These are phyloP conservation scores for Isabelozyma gotoi DNA, from an alignment of 805 yeast genomes.

Conservation along the genomic window DNA sequence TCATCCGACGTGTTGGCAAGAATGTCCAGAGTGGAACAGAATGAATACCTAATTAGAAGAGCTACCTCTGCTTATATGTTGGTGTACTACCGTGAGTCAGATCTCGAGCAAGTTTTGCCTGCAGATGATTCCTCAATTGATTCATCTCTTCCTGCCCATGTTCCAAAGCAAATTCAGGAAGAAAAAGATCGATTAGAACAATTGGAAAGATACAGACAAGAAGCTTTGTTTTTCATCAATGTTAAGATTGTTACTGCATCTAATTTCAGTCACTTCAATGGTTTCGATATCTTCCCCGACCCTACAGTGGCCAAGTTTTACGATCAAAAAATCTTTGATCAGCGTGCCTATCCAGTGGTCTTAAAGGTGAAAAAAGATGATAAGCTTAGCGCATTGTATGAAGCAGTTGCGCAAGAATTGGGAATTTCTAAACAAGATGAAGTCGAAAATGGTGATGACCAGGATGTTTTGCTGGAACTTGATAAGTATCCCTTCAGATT, in stretches of 20 bases:
- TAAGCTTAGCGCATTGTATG: constrained; percentile 49
- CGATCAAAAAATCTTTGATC: constrained; percentile 49
- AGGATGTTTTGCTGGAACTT: no score
- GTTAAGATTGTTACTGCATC: constrained; percentile 55
- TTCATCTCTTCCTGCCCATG: constrained; percentile 54
- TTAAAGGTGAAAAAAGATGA: constrained; percentile 58
- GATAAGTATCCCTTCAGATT: constrained; percentile 44
- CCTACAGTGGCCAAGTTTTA: constrained; percentile 42
- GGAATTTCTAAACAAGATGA: constrained; percentile 27
- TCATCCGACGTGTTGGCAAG: constrained; percentile 47
- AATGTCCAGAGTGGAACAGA: constrained; percentile 59
- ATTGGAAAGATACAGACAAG: constrained; percentile 62
- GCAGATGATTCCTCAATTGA: constrained; percentile 49
- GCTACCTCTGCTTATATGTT: constrained; percentile 97
- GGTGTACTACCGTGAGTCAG: constrained; percentile 77
- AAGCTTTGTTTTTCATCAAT: constrained; percentile 45
- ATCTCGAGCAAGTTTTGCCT: constrained; percentile 56
- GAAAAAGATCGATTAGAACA: constrained; percentile 62
- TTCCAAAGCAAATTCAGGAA: constrained; percentile 60
- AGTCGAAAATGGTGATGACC: neutral
- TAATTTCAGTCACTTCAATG: constrained; percentile 60
- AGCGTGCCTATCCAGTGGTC: constrained; percentile 46
- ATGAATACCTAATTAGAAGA: constrained; percentile 63
- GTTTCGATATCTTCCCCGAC: constrained; percentile 78
- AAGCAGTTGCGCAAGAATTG: constrained; percentile 46